Base-by-base conservation (phyloP, 768 basidiomycete genomes). In the Suillus hirtellus region DNA sequence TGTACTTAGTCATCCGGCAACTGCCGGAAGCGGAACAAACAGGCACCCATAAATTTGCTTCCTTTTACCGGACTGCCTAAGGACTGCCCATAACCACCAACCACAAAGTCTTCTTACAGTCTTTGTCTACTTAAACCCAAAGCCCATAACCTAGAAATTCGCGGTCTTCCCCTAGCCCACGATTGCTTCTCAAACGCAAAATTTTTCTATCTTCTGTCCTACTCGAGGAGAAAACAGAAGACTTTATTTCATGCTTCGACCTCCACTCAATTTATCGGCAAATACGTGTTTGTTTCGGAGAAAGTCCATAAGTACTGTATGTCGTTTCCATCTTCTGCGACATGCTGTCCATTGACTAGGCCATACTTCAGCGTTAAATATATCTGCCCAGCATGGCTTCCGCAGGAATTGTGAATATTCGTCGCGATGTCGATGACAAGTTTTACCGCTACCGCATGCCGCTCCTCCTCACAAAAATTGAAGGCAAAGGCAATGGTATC, bases 381-480 rank as follows among this genome's bases (percentile, higher is more conserved):
- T 68, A 63, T 69, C 66, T 77, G 80, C 83, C 86, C 90, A 94
- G 73, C 75, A 96, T 95, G 93, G 92, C 93, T 80, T 83, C 69
- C 67, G 76, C 87, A 76, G 88, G 86, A 77, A 82, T 89, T 74
- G 94, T 96, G 62, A 96, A 96, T 82, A 91, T 96, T 74, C 91
- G 94, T 79, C 92, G 94, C 71, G 94, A 96, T 80, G 93, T 96
- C 81, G 92, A 95, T 80, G 93, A 96, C 83, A 93, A 93, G 78
- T 96, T 95, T 76, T 96, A 96, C 77, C 93, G 93, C 69, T 95
- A 95, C 84, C 92, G 94, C 67, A 99, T 99, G 97, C 97, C 97
- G 62, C 75, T 95, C 64, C 86, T 99, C 66, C 84, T 86, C 67
- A 96, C 92, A 66, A 99, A 99, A 82, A 95, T 99, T 42, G 97